Conservation (phyloP, 208 protist species). For the Tritrichomonas foetus region DNA sequence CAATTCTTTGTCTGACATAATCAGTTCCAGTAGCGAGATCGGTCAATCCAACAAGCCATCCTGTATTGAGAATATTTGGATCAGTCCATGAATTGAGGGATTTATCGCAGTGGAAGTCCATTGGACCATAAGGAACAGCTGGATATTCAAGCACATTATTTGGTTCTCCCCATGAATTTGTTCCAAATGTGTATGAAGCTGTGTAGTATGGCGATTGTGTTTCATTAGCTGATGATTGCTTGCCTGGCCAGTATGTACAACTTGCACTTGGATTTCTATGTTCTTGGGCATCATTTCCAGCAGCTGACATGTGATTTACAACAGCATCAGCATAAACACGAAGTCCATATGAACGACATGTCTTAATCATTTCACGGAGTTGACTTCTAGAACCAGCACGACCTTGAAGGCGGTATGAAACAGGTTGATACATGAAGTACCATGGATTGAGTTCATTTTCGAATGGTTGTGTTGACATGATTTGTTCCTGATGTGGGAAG, state of each 20-base stretch:
- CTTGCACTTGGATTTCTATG: slow-evolving; percentile 54
- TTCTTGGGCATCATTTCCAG: slow-evolving; percentile 57
- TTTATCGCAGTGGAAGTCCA: slow-evolving; percentile 67
- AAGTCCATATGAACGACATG: slow-evolving; percentile 57
- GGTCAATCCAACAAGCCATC: slow-evolving; percentile 59
- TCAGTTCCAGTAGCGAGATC: slow-evolving; percentile 64
- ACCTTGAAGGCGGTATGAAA: slow-evolving; percentile 59
- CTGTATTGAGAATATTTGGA: slow-evolving; percentile 61
- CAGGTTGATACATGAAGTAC: slow-evolving; percentile 68
- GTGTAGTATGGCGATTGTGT: slow-evolving; percentile 58
- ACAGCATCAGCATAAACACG: slow-evolving; percentile 66
- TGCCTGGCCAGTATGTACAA: slow-evolving; percentile 53
- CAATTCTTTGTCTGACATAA: slow-evolving; percentile 62
- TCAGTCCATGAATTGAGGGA: slow-evolving; percentile 65
- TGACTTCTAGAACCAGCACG: slow-evolving; percentile 55
- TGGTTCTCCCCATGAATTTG: slow-evolving; percentile 46
- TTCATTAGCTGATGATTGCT: slow-evolving; percentile 48
- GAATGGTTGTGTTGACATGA: slow-evolving; percentile 59
- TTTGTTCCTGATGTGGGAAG: slow-evolving; percentile 59
- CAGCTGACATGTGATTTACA: slow-evolving; percentile 65
- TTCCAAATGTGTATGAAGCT: slow-evolving; percentile 50
- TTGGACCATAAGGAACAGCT: slow-evolving; percentile 56
- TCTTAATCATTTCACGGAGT: slow-evolving; percentile 58
- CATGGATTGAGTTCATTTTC: slow-evolving; percentile 62
- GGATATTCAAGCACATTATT: slow-evolving; percentile 57